A percentile compares a stretch with the other conserved stretches of the same genome.
These are phyloP conservation scores for Actinidia polygama DNA, from an alignment of 179 eudicot genomes.

Conservation along the genomic window DNA sequence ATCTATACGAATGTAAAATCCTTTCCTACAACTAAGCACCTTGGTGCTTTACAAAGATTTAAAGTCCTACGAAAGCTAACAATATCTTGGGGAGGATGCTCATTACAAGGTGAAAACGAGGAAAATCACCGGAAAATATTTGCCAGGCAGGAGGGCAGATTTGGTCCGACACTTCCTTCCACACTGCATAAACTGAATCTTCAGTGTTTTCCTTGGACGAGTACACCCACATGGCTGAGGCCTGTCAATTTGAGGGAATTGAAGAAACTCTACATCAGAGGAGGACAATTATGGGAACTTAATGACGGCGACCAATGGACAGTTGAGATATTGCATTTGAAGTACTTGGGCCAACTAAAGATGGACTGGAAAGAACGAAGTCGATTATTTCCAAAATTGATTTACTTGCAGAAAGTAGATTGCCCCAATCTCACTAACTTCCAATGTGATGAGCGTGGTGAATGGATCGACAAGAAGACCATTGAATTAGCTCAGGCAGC, in stretches of 20 bases:
- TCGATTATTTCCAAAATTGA: conserved; percentile 32
- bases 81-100: conserved; percentile 25
- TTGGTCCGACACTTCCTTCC: conserved; percentile 4
- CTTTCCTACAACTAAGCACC: background rate
- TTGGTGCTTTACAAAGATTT: background rate
- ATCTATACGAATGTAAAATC: conserved; percentile 10
- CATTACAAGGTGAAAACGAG: background rate
- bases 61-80: conserved; percentile 20
- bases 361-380: conserved; percentile 33
- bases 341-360: conserved; percentile 31
- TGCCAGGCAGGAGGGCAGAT: background rate
- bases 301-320: conserved; percentile 14
- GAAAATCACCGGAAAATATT: too few species aligned
- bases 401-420: conserved; percentile 35
- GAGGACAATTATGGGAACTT: conserved; percentile 32
- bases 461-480: conserved; percentile 32
- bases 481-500: too few species aligned
- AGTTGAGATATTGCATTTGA: conserved; percentile 33
- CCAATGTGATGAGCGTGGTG: conserved; percentile 35
- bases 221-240: conserved; percentile 17
- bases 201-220: conserved; percentile 14
- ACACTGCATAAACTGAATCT: conserved; percentile 25
- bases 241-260: conserved; percentile 25
- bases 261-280: conserved; percentile 42
- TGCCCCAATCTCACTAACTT: conserved; percentile 40